A percentile compares a stretch with the other conserved stretches of the same genome.
Evolutionary conservation across 2,329 filamentous ascomycete species (phyloP).

Genomic region (Verruconis gallopava): DNA sequence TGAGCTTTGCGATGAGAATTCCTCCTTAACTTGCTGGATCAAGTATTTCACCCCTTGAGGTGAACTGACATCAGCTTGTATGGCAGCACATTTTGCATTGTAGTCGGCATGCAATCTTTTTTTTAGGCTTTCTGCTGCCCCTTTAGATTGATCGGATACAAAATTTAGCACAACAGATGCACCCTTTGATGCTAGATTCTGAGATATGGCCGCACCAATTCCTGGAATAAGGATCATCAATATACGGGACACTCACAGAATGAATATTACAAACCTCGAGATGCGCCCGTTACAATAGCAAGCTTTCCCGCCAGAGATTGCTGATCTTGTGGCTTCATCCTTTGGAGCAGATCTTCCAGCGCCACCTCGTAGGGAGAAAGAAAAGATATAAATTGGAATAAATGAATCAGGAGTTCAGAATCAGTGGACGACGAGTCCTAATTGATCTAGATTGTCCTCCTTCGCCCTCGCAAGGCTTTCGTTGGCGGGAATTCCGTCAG

Average conservation of each 20-base stretch:
- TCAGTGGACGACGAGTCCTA: too few species aligned
- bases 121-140: slow-evolving; percentile 40
- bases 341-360: too few species aligned
- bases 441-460: too few species aligned
- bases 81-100: slow-evolving; percentile 44
- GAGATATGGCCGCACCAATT: slow-evolving; percentile 56
- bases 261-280: neutral
- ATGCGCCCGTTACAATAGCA: slow-evolving; percentile 1
- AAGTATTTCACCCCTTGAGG: slow-evolving; percentile 35
- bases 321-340: too few species aligned
- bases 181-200: slow-evolving; percentile 60
- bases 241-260: neutral
- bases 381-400: too few species aligned
- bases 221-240: slow-evolving; percentile 34
- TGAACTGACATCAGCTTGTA: slow-evolving; percentile 62
- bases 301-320: slow-evolving; percentile 5
- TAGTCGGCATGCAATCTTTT: slow-evolving; percentile 42
- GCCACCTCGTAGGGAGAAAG: too few species aligned
- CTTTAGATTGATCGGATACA: slow-evolving; percentile 48
- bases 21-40: slow-evolving; percentile 43
- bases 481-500: too few species aligned
- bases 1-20: slow-evolving; percentile 35
- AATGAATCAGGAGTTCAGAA: too few species aligned
- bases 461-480: too few species aligned
- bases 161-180: slow-evolving; percentile 58